A percentile compares a stretch with the other conserved stretches of the same genome.
Evolutionary conservation across 179 eudicot genomes (phyloP).

Genomic region (Amaranthus tricolor): DNA sequence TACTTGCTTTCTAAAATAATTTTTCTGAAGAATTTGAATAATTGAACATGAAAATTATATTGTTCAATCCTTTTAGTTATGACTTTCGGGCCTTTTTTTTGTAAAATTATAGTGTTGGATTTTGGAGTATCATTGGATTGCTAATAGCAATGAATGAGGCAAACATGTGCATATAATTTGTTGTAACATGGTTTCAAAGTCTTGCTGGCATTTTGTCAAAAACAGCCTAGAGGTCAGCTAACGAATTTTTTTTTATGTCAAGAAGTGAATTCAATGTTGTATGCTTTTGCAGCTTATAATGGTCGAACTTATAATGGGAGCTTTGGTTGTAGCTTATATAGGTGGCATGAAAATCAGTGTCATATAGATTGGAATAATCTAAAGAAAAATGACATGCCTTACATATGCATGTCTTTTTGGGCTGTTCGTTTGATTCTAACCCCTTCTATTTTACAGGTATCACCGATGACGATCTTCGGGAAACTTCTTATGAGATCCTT

Average conservation of each 20-base stretch:
- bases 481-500: constrained; percentile 93
- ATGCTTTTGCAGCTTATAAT: background rate
- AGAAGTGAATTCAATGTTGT: background rate
- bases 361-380: background rate
- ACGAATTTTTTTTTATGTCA: background rate
- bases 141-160: background rate
- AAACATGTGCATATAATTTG: background rate
- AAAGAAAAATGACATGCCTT: background rate
- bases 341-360: background rate
- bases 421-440: constrained; percentile 15
- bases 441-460: constrained; percentile 45
- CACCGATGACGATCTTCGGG: constrained; percentile 92
- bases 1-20: background rate
- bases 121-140: background rate
- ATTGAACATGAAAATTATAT: too few species aligned
- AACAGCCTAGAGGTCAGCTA: background rate
- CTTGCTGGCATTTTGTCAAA: background rate
- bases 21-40: background rate
- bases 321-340: background rate
- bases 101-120: background rate
- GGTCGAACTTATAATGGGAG: constrained; percentile 1
- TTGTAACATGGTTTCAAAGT: background rate
- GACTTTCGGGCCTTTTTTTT: background rate
- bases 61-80: too few species aligned
- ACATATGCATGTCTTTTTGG: background rate